Evolutionary conservation across 345 rosid genomes (phyloP), one percentile per base, ranked within the genome.

Genomic region (Eucalyptus sp.): DNA sequence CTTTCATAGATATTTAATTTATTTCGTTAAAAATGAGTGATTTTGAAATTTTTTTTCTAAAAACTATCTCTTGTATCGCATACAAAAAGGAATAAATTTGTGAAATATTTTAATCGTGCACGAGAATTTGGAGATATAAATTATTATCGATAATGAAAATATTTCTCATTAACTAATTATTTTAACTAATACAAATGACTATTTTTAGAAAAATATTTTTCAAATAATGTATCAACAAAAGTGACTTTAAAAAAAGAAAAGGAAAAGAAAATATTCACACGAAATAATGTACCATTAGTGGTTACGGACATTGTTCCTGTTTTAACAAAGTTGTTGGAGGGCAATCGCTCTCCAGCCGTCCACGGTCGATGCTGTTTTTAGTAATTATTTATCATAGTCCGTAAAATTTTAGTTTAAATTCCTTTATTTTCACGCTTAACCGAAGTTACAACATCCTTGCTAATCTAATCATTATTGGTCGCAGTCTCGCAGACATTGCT

Each of bases 81-180:
- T 54, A 8, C 12, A 2, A 56, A 54, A 56, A 56, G 10, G 11
- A 4, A 22, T 20, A 22, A 56, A 0, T 56, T 0, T 54, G 1
- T 56, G 9, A 56, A 56, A 56, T 9, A 22, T 22, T 8, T 56
- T 56, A 10, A 56, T 56, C 1, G 2, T 56, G 5, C 5, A 56
- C 0, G 2, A 56, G 9, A 56, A 56, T 22, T 56, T 20, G 5
- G 0, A 54, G 0, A 54, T 0, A 20, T 9, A 56, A 20, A 56
- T 54, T 0, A 22, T 54, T 54, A 22, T 50, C 1, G 5, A 7
- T 64, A 29, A 64, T n/a, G 71, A 62, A 29, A 25, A 25, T 0
- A 0, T 13, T 29, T 13, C 50, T 56, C 2, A 24, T 56, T 20
- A 4, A 56, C 27, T 56, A 56, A 56, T 56, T 56, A 56, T 56